Conservation (phyloP, 495 filamentous ascomycete genomes). For the Alectoria sarmentosa region DNA sequence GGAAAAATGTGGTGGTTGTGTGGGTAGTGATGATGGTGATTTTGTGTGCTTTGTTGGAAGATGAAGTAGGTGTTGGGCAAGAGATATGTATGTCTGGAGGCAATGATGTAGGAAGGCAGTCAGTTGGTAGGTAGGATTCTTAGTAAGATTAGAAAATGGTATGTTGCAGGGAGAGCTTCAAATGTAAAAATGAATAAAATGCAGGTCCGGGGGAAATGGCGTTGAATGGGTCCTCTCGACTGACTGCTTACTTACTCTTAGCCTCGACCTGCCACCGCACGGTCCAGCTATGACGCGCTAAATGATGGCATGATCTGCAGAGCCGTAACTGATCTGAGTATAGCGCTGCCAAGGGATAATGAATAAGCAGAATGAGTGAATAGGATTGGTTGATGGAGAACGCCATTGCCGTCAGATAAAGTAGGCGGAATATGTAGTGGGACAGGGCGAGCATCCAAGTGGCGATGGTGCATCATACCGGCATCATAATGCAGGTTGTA, state of each 20-base stretch:
- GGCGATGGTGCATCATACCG: neutral
- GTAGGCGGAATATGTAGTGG: neutral
- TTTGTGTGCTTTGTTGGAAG: too few relatives aligned
- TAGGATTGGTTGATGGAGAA: neutral
- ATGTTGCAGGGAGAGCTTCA: too few relatives aligned
- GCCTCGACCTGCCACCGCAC: neutral
- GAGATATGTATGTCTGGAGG: too few relatives aligned
- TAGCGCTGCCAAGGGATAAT: neutral
- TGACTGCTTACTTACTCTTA: neutral
- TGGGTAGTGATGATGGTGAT: neutral
- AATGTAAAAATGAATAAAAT: too few relatives aligned
- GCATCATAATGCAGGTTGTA: too few relatives aligned
- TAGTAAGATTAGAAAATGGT: too few relatives aligned
- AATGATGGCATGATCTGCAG: neutral
- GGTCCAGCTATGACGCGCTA: conserved; percentile 1
- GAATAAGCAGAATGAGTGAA: neutral
- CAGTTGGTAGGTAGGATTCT: neutral
- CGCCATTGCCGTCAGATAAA: neutral
- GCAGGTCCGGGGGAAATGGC: neutral
- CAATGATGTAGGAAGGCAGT: too few relatives aligned
- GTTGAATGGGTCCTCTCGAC: too few relatives aligned
- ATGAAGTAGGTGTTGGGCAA: too few relatives aligned
- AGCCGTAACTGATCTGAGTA: neutral
- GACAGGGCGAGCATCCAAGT: neutral
- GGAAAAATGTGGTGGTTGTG: neutral